A percentile compares a stretch with the other conserved stretches of the same genome.
Conservation (phyloP, 2,329 filamentous ascomycete species). For the Sclerotinia minor region DNA sequence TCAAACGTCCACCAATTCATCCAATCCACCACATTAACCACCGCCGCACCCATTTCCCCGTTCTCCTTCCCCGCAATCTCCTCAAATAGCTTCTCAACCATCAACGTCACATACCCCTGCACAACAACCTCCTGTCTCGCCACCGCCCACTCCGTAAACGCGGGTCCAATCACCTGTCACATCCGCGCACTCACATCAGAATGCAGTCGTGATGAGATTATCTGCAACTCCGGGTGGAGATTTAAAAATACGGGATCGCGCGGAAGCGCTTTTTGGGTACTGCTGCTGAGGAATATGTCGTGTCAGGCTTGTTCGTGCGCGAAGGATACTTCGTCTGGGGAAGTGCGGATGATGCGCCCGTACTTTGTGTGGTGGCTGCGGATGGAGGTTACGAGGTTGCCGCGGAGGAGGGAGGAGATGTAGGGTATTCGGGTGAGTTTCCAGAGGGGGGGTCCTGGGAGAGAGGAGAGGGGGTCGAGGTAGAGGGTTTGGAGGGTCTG, state of each 20-base stretch:
- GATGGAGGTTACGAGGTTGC: slow-evolving; percentile 33
- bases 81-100: neutral
- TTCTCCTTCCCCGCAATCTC: neutral
- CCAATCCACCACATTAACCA: neutral
- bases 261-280: neutral
- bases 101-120: neutral
- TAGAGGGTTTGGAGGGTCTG: slow-evolving; percentile 24
- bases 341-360: slow-evolving; percentile 28
- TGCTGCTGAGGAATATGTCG: slow-evolving; percentile 30
- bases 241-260: neutral
- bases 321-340: slow-evolving; percentile 28
- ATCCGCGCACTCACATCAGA: neutral
- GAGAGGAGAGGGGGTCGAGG: slow-evolving; percentile 35
- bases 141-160: neutral
- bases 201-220: neutral
- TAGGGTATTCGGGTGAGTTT: slow-evolving; percentile 29
- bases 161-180: neutral
- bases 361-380: slow-evolving; percentile 35
- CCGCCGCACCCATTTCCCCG: fast-evolving
- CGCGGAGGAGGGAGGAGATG: neutral
- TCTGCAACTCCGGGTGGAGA: neutral
- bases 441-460: slow-evolving; percentile 34
- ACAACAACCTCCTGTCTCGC: neutral
- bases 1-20: slow-evolving; percentile 14
- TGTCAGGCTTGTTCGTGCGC: slow-evolving; percentile 30